Evolutionary conservation across 805 yeast species (phyloP), one percentile per base, ranked within the genome.

Genomic region (Starmerella powellii): DNA sequence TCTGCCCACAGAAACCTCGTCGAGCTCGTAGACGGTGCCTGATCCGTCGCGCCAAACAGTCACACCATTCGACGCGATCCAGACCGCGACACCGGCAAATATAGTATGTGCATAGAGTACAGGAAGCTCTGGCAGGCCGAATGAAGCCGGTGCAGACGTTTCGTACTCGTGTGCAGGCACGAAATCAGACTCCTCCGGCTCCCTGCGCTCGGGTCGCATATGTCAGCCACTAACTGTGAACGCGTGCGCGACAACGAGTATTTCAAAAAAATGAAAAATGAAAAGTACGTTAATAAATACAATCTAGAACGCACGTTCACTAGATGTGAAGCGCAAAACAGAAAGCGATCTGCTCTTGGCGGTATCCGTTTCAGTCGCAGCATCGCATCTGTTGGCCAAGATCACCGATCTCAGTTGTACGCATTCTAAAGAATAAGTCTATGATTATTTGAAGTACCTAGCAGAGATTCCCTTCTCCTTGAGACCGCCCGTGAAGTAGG

Each of bases 71-170:
- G 59, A 51, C 2, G 59, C 44, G 19, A 61, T 45, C 48, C 53
- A 54, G 3, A 55, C 26, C 38, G 44, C 12, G 42, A 46, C 15
- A 26, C 38, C 13, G 27, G 6, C 26, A 18, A 12, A 3, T 11
- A 13, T 16, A 8, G 23, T 28, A 42, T 47, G 17, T 8, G 30
- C 37, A 39, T 53, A 53, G 18, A 61, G 49, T 27, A 61, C 56
- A 2, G 63, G 61, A 13, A 47, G 41, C 31, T 60, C 63, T 13
- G 59, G 61, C 19, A 60, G 49, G 4, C 62, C 56, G 37, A 53
- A 60, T 8, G 53, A 42, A 11, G 56, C 61, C 8, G 64, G 64
- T 1, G 63, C 56, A 17, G 51, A 51, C 13, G 58, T 42, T 41
- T 53, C 60, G 50, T 58, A 59, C 39, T 57, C 62, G 3, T 42